phyloP scores from a whole-genome alignment of 169 alveolate species.

The Perkinsus marinus region DNA sequence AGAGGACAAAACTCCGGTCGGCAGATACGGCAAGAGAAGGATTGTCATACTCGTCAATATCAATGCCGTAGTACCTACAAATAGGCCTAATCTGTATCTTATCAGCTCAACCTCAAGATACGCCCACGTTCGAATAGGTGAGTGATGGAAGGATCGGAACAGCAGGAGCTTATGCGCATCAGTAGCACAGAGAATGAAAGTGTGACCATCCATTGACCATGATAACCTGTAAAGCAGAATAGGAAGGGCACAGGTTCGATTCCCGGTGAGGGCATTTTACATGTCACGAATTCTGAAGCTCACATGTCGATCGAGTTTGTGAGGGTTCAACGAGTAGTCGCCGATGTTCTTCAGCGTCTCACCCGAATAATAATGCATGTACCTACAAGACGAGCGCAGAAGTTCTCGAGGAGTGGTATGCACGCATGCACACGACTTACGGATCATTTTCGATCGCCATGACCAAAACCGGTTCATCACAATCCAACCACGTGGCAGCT shows the following conservation, averaged over 20 bases:
- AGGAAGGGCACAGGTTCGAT: background rate
- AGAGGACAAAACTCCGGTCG: background rate
- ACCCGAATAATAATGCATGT: background rate
- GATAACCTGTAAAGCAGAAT: background rate
- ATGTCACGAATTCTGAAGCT: background rate
- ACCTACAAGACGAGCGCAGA: background rate
- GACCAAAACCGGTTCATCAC: background rate
- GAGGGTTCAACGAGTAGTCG: background rate
- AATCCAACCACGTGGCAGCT: background rate
- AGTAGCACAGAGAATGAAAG: background rate
- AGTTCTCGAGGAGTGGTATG: background rate
- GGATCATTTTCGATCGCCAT: background rate
- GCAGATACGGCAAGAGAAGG: background rate
- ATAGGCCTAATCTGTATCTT: background rate
- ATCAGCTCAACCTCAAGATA: background rate
- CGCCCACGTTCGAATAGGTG: background rate
- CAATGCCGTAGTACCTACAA: background rate
- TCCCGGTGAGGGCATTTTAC: background rate
- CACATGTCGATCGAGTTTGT: background rate
- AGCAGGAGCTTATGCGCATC: background rate
- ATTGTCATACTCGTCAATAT: background rate
- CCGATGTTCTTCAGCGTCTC: background rate
- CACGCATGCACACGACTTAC: background rate
- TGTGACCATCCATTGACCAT: background rate
- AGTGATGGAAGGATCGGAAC: background rate